Percentiles rank a stretch among this genome's conserved stretches.
These are phyloP conservation scores for Chloromonas sp. DNA, from an alignment of 163 green algal genomes.

Conservation along the genomic window DNA sequence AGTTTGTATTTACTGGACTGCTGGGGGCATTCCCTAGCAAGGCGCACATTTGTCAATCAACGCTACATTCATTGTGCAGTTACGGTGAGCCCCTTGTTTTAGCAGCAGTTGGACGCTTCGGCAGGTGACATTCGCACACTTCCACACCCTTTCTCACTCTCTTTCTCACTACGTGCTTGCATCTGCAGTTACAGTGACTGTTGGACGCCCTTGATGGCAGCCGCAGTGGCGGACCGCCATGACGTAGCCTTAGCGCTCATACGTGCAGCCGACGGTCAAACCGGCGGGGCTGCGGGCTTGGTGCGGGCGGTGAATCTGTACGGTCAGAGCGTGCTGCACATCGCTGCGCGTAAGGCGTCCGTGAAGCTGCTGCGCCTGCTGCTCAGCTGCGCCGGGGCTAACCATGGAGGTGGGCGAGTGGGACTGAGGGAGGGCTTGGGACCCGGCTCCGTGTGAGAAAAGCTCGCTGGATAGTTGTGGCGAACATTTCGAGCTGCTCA, in stretches of 20 bases:
- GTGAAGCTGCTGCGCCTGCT: neutral
- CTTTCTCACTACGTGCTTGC: too few species aligned
- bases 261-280: slow-evolving; percentile 11
- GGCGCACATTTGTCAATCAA: too few species aligned
- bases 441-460: neutral
- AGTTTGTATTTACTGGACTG: too few species aligned
- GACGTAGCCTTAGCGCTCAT: slow-evolving; percentile 54
- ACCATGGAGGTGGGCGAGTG: too few species aligned
- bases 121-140: too few species aligned
- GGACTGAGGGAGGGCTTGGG: neutral
- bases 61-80: too few species aligned
- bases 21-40: too few species aligned
- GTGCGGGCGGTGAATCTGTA: slow-evolving; percentile 54
- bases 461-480: neutral
- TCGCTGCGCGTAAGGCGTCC: neutral
- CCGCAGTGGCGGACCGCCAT: slow-evolving; percentile 48
- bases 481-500: neutral
- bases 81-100: too few species aligned
- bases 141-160: too few species aligned
- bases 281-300: slow-evolving; percentile 22
- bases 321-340: slow-evolving; percentile 53
- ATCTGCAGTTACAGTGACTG: slow-evolving; percentile 46
- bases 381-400: neutral
- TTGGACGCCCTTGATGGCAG: slow-evolving; percentile 65
- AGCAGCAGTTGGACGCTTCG: too few species aligned